These are phyloP conservation scores for Xylogone sp. DNA, from an alignment of 2,329 filamentous ascomycete genomes.

Conservation along the genomic window DNA sequence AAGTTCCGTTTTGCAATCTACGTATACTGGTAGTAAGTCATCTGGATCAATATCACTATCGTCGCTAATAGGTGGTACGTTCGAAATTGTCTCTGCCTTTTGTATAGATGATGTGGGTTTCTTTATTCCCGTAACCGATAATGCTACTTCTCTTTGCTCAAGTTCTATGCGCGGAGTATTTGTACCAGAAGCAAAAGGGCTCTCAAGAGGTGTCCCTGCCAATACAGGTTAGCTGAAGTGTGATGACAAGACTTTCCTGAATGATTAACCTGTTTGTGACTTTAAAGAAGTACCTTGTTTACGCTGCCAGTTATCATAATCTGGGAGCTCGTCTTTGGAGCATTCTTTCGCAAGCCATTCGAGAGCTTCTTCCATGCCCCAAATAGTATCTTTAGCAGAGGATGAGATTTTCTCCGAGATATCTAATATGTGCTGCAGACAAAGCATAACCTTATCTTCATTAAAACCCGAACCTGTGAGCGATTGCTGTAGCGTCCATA, in stretches of 20 bases:
- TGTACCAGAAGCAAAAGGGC: constrained; percentile 26
- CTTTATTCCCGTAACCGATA: constrained; percentile 4
- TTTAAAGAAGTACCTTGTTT: constrained; percentile 19
- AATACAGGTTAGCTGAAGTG: constrained; percentile 8
- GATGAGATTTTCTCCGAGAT: constrained; percentile 59
- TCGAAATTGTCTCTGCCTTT: constrained; percentile 15
- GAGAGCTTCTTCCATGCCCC: constrained; percentile 83
- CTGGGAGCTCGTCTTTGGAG: constrained; percentile 62
- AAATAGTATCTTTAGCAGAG: constrained; percentile 62
- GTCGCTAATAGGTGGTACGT: constrained; percentile 38
- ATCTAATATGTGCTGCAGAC: constrained; percentile 62
- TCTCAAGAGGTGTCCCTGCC: constrained; percentile 26
- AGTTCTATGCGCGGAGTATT: constrained; percentile 24
- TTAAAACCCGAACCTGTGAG: constrained; percentile 68
- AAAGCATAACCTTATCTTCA: constrained; percentile 56
- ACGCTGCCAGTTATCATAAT: constrained; percentile 55
- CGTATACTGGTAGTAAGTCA: constrained; percentile 69
- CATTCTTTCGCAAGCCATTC: constrained; percentile 88
- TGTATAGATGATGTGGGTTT: constrained; percentile 9
- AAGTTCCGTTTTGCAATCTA: constrained; percentile 69
- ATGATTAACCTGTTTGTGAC: constrained; percentile 24
- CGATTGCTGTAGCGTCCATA: constrained; percentile 81
- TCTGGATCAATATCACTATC: constrained; percentile 74
- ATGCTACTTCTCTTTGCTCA: constrained; percentile 24
- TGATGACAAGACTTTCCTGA: background rate